A percentile compares a stretch with the other conserved stretches of the same genome.
Evolutionary conservation across 805 yeast genomes (phyloP).

Genomic region (Saccharomycopsis capsularis): DNA sequence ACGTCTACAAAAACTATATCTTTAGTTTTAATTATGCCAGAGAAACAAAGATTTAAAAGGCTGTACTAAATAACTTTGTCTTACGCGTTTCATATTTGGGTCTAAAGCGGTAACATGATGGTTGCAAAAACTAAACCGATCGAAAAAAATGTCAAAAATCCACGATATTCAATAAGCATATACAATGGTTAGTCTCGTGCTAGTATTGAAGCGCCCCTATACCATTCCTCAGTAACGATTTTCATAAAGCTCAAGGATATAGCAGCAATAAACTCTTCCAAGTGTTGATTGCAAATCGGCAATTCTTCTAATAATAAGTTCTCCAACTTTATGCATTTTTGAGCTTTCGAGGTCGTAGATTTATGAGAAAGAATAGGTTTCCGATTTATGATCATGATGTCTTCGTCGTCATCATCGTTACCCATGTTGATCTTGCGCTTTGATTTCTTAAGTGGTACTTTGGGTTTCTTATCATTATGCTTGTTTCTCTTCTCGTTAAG

Average conservation of each 20-base stretch:
- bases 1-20: no score
- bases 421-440: not conserved
- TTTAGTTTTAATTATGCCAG: no score
- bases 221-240: conserved; percentile 3
- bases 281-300: conserved; percentile 1
- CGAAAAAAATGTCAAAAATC: no score
- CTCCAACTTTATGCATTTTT: conserved; percentile 7
- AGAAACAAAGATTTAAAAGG: no score
- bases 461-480: not conserved
- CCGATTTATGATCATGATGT: not conserved
- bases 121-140: no score
- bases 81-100: no score
- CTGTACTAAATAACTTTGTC: no score
- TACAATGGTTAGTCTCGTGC: no score
- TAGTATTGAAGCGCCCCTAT: no score
- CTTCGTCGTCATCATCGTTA: not conserved
- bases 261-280: conserved; percentile 7
- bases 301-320: conserved; percentile 8
- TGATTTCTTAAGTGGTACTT: not conserved
- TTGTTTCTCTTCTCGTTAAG: conserved; percentile 1
- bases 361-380: not conserved
- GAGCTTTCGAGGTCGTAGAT: no score
- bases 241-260: not conserved
- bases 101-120: no score
- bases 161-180: not conserved